Conservation (phyloP, 129 eudicot species). For the Apium graveolens region DNA sequence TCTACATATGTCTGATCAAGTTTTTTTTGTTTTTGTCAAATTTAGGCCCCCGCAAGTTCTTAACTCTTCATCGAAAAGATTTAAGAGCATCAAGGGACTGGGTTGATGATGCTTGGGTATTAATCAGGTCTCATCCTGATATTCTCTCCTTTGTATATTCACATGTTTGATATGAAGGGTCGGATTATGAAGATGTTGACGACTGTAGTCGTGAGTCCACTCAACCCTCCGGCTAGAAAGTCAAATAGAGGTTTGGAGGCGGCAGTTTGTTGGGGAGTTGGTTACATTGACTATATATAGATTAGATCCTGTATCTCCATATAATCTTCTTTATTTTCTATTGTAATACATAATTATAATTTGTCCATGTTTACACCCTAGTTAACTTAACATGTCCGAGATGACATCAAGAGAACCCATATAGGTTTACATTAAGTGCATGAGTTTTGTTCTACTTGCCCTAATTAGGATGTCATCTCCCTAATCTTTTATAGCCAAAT, state of each 20-base stretch:
- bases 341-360: too few relatives aligned
- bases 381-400: background rate
- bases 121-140: slow-evolving; percentile 30
- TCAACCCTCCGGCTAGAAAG: background rate
- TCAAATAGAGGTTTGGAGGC: background rate
- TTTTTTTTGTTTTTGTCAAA: background rate
- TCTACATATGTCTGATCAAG: background rate
- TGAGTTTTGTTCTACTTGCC: too few relatives aligned
- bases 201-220: too few relatives aligned
- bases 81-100: slow-evolving; percentile 49
- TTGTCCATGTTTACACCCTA: too few relatives aligned
- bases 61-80: slow-evolving; percentile 16
- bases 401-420: background rate
- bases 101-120: slow-evolving; percentile 37
- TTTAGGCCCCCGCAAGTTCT: slow-evolving; percentile 34
- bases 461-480: too few relatives aligned
- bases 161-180: background rate
- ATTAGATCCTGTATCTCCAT: background rate
- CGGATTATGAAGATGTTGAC: background rate
- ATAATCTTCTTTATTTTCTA: background rate
- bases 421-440: too few relatives aligned
- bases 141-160: slow-evolving; percentile 24
- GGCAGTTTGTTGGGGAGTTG: background rate
- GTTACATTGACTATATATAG: too few relatives aligned
- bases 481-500: too few relatives aligned